phyloP scores from a whole-genome alignment of 805 yeast species.

The Torulaspora gathmanii region DNA sequence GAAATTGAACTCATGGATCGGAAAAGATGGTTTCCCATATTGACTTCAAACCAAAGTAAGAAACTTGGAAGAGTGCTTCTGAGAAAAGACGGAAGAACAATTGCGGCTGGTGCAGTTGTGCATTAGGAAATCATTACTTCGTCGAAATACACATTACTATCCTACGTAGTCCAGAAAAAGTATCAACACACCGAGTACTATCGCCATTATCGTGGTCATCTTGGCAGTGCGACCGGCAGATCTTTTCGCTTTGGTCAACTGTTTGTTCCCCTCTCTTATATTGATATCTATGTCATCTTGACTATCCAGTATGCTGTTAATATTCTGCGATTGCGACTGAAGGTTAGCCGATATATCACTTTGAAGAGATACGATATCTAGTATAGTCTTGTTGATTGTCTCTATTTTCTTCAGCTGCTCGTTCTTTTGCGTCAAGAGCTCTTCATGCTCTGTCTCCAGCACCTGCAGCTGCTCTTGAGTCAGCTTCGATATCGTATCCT shows the following conservation, averaged over 20 bases:
- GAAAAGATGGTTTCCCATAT: conserved; percentile 86
- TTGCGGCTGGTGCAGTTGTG: conserved; percentile 94
- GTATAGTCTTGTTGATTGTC: conserved; percentile 54
- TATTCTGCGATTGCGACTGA: conserved; percentile 65
- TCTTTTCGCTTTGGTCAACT: conserved; percentile 61
- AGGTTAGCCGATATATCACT: conserved; percentile 70
- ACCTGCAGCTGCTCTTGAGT: conserved; percentile 55
- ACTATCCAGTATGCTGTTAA: conserved; percentile 56
- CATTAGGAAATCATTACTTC: conserved; percentile 36
- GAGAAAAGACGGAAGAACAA: conserved; percentile 96
- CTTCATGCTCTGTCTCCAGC: conserved; percentile 55
- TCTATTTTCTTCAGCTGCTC: conserved; percentile 58
- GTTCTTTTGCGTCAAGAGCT: conserved; percentile 49
- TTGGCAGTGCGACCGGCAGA: conserved; percentile 59
- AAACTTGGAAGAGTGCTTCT: conserved; percentile 94
- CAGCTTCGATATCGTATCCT: conserved; percentile 34
- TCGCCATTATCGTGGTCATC: conserved; percentile 50
- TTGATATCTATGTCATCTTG: conserved; percentile 65
- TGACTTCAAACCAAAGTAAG: conserved; percentile 78
- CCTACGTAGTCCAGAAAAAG: conserved; percentile 51
- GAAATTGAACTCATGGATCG: conserved; percentile 95
- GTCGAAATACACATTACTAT: conserved; percentile 12
- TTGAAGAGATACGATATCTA: conserved; percentile 72
- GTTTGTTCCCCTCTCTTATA: conserved; percentile 64
- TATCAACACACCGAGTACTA: conserved; percentile 52